Conservation (phyloP, 495 filamentous ascomycete species). For the Podospora pseudocomata region DNA sequence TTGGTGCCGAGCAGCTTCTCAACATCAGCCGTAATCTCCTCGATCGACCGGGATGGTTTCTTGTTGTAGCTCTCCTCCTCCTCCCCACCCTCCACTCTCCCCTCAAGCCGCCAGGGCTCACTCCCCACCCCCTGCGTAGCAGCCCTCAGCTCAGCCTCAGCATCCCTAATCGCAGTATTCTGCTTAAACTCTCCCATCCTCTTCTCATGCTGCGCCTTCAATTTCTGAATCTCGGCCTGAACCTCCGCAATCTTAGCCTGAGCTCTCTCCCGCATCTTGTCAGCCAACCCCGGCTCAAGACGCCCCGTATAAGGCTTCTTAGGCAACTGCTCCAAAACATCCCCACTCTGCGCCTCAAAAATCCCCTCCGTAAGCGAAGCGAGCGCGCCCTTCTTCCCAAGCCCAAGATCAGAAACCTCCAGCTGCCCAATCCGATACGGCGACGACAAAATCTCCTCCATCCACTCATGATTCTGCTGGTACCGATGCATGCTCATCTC, state of each 20-base stretch:
- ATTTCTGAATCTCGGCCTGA: slow-evolving; percentile 72
- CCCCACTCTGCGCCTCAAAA: slow-evolving; percentile 54
- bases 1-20: slow-evolving; percentile 54
- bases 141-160: slow-evolving; percentile 60
- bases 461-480: slow-evolving; percentile 95
- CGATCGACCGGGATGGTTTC: slow-evolving; percentile 52
- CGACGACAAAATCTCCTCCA: slow-evolving; percentile 93
- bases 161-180: slow-evolving; percentile 58
- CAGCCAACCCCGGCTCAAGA: slow-evolving; percentile 62
- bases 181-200: slow-evolving; percentile 70
- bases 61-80: slow-evolving; percentile 40
- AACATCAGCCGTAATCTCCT: slow-evolving; percentile 58
- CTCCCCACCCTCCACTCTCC: slow-evolving; percentile 53
- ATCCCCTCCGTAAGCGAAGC: slow-evolving; percentile 77
- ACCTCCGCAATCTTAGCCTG: slow-evolving; percentile 60
- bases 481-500: slow-evolving; percentile 83
- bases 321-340: slow-evolving; percentile 49
- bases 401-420: slow-evolving; percentile 77
- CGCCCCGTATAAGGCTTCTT: slow-evolving; percentile 55
- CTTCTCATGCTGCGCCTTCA: slow-evolving; percentile 74
- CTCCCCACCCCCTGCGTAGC: slow-evolving; percentile 53
- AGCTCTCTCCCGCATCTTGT: slow-evolving; percentile 74
- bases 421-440: slow-evolving; percentile 80
- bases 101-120: slow-evolving; percentile 64
- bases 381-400: slow-evolving; percentile 84